These are phyloP conservation scores for Flaveria trinervia DNA, from an alignment of 129 eudicot genomes.

Conservation along the genomic window DNA sequence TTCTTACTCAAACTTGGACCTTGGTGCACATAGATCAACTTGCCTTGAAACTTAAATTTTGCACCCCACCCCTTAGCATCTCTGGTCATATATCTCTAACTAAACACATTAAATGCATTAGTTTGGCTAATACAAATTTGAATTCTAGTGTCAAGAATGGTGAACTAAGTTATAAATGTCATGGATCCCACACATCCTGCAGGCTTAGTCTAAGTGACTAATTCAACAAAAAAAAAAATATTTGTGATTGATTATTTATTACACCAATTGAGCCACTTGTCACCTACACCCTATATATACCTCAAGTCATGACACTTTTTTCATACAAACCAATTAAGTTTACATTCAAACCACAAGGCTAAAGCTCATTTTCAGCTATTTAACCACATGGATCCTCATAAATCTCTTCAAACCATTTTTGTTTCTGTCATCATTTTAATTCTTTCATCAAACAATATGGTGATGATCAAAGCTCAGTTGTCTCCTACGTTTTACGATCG, in stretches of 20 bases:
- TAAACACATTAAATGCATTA: conserved; percentile 2
- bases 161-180: conserved; percentile 17
- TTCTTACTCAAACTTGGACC: not conserved
- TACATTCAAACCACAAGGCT: not conserved
- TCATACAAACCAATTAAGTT: conserved; percentile 15
- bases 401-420: conserved; percentile 18
- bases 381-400: conserved; percentile 21
- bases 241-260: conserved; percentile 9
- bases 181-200: conserved; percentile 18
- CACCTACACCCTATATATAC: not conserved
- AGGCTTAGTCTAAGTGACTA: conserved; percentile 15
- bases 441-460: conserved; percentile 21
- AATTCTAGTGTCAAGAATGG: conserved; percentile 21
- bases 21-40: not conserved
- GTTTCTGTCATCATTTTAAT: conserved; percentile 19
- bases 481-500: conserved; percentile 36
- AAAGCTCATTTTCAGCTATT: not conserved
- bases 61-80: not conserved
- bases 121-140: not conserved
- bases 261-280: conserved; percentile 13
- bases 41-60: not conserved
- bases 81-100: not conserved
- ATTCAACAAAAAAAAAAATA: conserved; percentile 1
- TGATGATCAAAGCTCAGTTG: conserved; percentile 40
- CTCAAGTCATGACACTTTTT: conserved; percentile 15